Percentiles rank a stretch among this genome's conserved stretches.
Conservation (phyloP, 2,329 filamentous ascomycete genomes). For the Colletotrichum orbiculare region DNA sequence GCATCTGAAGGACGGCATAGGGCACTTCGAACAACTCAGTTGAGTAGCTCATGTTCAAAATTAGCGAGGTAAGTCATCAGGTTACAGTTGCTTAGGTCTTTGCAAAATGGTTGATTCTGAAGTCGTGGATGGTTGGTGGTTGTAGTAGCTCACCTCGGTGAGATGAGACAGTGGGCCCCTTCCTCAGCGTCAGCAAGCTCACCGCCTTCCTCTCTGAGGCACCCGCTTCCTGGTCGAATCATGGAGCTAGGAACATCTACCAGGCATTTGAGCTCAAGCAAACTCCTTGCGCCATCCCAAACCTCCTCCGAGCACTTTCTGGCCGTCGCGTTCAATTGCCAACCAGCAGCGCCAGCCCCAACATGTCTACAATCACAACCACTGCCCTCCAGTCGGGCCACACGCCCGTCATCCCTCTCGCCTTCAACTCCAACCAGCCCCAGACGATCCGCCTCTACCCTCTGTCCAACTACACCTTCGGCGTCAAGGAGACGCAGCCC, state of each 20-base stretch:
- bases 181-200: neutral
- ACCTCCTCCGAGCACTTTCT: neutral
- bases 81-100: too few species aligned
- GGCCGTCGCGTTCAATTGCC: neutral
- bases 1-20: too few species aligned
- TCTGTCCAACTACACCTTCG: conserved; percentile 98
- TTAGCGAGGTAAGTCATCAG: too few species aligned
- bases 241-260: conserved; percentile 10
- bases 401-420: conserved; percentile 80
- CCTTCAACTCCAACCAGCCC: conserved; percentile 91
- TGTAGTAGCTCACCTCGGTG: neutral
- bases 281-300: conserved; percentile 8
- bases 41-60: too few species aligned
- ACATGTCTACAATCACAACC: conserved; percentile 87
- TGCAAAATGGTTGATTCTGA: neutral
- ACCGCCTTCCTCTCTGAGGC: conserved; percentile 10
- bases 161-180: neutral
- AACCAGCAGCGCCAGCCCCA: neutral
- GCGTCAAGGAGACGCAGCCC: conserved; percentile 97
- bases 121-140: neutral
- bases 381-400: conserved; percentile 80
- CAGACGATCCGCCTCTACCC: conserved; percentile 91
- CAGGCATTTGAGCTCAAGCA: conserved; percentile 8
- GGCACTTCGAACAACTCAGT: too few species aligned
- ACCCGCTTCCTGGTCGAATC: neutral